Evolutionary conservation across 2,329 filamentous ascomycete species (phyloP).

Genomic region (Endocalyx cinctus): DNA sequence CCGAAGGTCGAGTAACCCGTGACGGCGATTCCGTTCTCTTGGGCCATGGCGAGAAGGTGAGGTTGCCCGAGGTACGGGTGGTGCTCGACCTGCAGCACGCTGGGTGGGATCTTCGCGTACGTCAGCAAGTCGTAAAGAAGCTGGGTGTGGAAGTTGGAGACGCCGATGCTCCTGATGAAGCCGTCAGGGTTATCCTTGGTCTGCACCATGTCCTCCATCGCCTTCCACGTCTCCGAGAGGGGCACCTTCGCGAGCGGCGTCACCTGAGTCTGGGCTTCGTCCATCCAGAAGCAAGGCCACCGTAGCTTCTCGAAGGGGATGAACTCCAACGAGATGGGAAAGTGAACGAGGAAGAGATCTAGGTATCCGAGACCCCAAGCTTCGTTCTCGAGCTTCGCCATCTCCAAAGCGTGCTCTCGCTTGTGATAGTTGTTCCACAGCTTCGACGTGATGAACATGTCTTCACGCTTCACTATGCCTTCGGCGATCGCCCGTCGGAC

Average conservation of each 20-base stretch:
- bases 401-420: slow-evolving; percentile 56
- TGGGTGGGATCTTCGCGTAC: slow-evolving; percentile 69
- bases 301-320: slow-evolving; percentile 35
- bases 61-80: slow-evolving; percentile 69
- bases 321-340: slow-evolving; percentile 40
- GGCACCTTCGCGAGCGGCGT: slow-evolving; percentile 55
- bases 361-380: slow-evolving; percentile 62
- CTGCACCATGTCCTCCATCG: slow-evolving; percentile 71
- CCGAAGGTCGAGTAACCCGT: slow-evolving; percentile 64
- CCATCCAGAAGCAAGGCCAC: slow-evolving; percentile 33
- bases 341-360: slow-evolving; percentile 68
- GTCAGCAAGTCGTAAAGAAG: slow-evolving; percentile 74
- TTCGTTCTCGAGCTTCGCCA: slow-evolving; percentile 56
- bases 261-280: slow-evolving; percentile 43
- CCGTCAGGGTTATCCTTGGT: slow-evolving; percentile 48
- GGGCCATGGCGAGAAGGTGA: slow-evolving; percentile 49
- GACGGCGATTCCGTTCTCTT: slow-evolving; percentile 51
- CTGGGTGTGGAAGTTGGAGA: slow-evolving; percentile 78
- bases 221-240: slow-evolving; percentile 77
- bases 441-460: slow-evolving; percentile 65
- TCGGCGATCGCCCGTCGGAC: slow-evolving; percentile 53
- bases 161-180: slow-evolving; percentile 69
- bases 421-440: slow-evolving; percentile 62
- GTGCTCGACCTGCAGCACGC: slow-evolving; percentile 82
- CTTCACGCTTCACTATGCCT: slow-evolving; percentile 57